These are phyloP conservation scores for Sclerotiophoma versabilis DNA, from an alignment of 2,329 filamentous ascomycete species.

Conservation along the genomic window DNA sequence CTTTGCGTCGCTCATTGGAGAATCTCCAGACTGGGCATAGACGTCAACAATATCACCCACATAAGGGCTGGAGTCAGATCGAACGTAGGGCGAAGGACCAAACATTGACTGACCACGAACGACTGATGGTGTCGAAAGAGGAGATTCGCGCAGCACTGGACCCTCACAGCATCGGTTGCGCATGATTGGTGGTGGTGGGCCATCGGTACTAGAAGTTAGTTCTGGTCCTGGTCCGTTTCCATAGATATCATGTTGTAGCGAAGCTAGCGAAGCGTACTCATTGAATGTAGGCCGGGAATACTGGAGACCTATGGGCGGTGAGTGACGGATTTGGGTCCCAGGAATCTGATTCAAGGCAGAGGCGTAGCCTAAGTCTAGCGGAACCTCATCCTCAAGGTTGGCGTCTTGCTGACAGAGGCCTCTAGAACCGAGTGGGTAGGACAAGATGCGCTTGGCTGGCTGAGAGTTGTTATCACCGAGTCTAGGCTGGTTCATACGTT, in stretches of 20 bases:
- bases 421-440: not conserved
- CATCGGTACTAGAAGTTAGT: not conserved
- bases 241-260: not conserved
- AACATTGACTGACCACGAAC: conserved; percentile 9
- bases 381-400: conserved; percentile 13
- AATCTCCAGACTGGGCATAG: conserved; percentile 6
- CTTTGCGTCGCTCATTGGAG: not conserved
- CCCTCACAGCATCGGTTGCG: not conserved
- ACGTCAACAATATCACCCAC: not conserved
- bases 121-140: not conserved
- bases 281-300: not conserved
- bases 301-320: not conserved
- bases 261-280: not conserved
- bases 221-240: not conserved
- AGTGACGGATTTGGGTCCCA: conserved; percentile 5
- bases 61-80: not conserved
- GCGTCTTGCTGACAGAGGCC: not conserved
- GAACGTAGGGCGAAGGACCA: conserved; percentile 2
- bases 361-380: not conserved
- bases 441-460: conserved; percentile 3
- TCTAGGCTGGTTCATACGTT: not conserved
- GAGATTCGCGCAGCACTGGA: not conserved
- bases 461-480: not conserved
- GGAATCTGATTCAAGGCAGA: not conserved
- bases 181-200: not conserved